Evolutionary conservation across 148 eudicot species (phyloP).

Genomic region (Persicaria maculosa): DNA sequence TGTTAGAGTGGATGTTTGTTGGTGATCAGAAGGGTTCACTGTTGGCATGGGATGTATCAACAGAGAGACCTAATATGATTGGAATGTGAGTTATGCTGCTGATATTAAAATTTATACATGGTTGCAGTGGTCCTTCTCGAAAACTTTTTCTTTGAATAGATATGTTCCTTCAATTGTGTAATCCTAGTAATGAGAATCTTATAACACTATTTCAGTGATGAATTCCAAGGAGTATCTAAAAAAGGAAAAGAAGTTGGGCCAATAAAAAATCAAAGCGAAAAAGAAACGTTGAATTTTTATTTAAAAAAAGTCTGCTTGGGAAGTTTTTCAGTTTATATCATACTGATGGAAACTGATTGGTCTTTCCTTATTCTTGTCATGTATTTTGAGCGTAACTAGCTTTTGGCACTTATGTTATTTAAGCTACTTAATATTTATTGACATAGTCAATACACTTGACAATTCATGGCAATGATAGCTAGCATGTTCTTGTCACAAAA

Average conservation of each 20-base stretch:
- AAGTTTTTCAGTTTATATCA: neutral
- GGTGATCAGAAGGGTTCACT: constrained; percentile 93
- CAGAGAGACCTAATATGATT: constrained; percentile 96
- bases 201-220: neutral
- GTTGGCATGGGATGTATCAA: constrained; percentile 99
- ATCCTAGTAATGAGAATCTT: neutral
- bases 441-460: neutral
- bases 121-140: neutral
- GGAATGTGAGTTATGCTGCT: constrained; percentile 61
- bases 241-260: neutral
- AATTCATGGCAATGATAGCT: neutral
- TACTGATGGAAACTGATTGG: neutral
- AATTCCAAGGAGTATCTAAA: neutral
- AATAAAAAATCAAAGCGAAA: neutral
- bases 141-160: neutral
- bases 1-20: constrained; percentile 87
- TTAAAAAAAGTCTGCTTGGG: neutral
- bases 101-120: neutral
- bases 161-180: neutral
- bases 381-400: neutral
- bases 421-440: neutral
- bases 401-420: neutral
- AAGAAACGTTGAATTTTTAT: neutral
- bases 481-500: neutral
- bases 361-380: too few relatives aligned